phyloP scores from a whole-genome alignment of 331 rosid genomes.

The Pyrus hybrid region DNA sequence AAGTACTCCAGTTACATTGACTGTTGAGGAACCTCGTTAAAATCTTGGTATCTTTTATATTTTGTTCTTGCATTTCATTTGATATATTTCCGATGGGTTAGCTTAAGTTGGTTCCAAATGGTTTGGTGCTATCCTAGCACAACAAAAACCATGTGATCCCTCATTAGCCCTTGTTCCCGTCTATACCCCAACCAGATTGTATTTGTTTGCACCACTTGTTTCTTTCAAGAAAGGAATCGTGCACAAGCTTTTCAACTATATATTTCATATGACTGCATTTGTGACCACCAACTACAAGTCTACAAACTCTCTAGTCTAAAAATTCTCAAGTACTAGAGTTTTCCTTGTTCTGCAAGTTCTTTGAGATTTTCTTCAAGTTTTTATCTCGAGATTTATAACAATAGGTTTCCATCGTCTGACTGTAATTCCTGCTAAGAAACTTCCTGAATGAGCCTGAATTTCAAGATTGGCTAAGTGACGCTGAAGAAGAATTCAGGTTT shows the following conservation, averaged over 20 bases:
- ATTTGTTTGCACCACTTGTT: background rate
- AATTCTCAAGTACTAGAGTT: background rate
- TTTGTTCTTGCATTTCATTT: no score
- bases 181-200: background rate
- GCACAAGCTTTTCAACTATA: background rate
- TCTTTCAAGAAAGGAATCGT: background rate
- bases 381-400: background rate
- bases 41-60: no score
- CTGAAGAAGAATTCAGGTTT: slow-evolving; percentile 48
- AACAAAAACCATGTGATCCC: background rate
- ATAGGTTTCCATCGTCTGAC: slow-evolving; percentile 15
- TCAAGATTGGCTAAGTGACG: slow-evolving; percentile 21
- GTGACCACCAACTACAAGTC: background rate
- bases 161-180: background rate
- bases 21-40: no score
- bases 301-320: background rate
- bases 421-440: slow-evolving; percentile 1
- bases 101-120: no score
- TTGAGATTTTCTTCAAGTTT: background rate
- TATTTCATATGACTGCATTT: background rate
- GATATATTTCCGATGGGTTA: no score
- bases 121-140: no score
- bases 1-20: no score
- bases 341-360: background rate
- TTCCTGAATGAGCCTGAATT: slow-evolving; percentile 28